A percentile compares a stretch with the other conserved stretches of the same genome.
phyloP scores from a whole-genome alignment of 148 eudicot genomes.

The Pharnaceum exiguum region DNA sequence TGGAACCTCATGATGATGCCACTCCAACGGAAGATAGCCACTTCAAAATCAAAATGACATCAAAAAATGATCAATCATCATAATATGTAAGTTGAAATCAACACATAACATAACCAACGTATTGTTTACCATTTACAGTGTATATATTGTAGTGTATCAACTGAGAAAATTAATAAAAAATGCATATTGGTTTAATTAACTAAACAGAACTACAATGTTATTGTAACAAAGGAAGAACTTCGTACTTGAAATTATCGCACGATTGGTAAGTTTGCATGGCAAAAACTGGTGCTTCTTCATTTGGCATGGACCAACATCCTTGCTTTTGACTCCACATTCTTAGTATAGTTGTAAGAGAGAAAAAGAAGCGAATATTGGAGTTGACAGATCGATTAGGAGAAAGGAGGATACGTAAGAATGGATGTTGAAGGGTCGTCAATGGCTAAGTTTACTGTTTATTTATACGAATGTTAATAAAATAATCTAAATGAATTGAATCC shows the following conservation, averaged over 20 bases:
- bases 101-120: background rate
- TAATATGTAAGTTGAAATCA: background rate
- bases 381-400: background rate
- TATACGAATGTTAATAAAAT: background rate
- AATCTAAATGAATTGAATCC: conserved; percentile 19
- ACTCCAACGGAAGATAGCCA: conserved; percentile 14
- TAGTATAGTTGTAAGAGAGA: background rate
- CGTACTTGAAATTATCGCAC: conserved; percentile 26
- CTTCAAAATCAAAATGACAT: conserved; percentile 4
- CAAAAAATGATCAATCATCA: background rate
- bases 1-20: conserved; percentile 21
- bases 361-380: background rate
- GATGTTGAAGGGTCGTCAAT: conserved; percentile 10
- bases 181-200: too few relatives aligned
- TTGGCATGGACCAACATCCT: conserved; percentile 6
- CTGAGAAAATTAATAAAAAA: too few relatives aligned
- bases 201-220: too few relatives aligned
- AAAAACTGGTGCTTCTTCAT: conserved; percentile 8
- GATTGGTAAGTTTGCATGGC: conserved; percentile 15
- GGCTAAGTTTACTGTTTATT: background rate
- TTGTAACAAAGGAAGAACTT: background rate
- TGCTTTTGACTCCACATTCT: conserved; percentile 26
- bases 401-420: background rate
- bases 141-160: too few relatives aligned
- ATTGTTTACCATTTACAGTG: too few relatives aligned